Evolutionary conservation across 495 filamentous ascomycete genomes (phyloP), one percentile per base, ranked within the genome.

Genomic region (Aspergillus sclerotiicarbonarius): DNA sequence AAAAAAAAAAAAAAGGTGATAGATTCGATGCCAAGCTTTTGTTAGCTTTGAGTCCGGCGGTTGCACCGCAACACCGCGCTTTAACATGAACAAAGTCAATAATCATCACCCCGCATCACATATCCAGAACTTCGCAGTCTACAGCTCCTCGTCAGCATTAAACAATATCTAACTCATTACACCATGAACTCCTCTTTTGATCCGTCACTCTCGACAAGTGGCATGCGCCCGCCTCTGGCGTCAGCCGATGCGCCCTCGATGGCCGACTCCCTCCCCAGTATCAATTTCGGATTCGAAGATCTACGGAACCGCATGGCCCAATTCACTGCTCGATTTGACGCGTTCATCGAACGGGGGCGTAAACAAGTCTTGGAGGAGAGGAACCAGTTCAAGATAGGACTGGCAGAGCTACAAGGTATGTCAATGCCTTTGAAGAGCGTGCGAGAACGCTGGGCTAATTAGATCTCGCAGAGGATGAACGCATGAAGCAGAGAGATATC

Each of bases 241-340:
- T 77, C 80, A 12, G 75, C 82, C 21, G 75, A 80, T 56, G 79
- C 77, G 45, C 81, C 82, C 7, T 84, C 84, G 57, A 86, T 87
- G 80, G 90, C 90, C 35, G 90, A 94, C 71, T 85, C 85, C 12
- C 84, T 97, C 8, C 94, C 94, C 37, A 90, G 78, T 70, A 89
- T 96, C 73, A 91, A 94, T 74, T 97, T 98, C 71, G 91, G 91
- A 56, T 98, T 98, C 73, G 93, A 98, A 57, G 92, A 96, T 59
- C 78, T 98, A 58, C 92, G 92, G 72, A 90, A 91, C 61, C 87
- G 91, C 73, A 98, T 98, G 93, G 85, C 89, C 29, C 88, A 88
- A 51, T 98, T 98, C 71, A 98, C 91, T 0, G 84, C 84, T 9
- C 88, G 83, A 56, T 98, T 98, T 62, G 94, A 98, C 67, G 86